Percentiles rank a stretch among this genome's conserved stretches.
Conservation (phyloP, 139 green algal species). For the Chlorella sorokiniana region DNA sequence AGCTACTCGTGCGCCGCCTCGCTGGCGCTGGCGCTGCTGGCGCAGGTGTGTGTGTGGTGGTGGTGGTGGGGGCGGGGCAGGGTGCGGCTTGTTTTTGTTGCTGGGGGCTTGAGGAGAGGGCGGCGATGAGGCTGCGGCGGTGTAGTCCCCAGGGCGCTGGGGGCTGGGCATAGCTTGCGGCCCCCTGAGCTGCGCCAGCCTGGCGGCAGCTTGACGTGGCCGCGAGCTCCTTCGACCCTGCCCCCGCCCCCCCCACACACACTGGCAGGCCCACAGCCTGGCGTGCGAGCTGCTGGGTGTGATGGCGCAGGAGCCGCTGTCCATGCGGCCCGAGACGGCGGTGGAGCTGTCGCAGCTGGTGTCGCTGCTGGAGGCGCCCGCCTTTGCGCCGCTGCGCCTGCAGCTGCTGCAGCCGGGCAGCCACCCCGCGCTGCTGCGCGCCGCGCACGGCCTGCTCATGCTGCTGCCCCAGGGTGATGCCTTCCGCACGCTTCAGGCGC, state of each 20-base stretch:
- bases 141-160: too few relatives aligned
- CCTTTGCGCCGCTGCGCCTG: constrained; percentile 91
- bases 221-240: neutral
- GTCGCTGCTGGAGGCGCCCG: constrained; percentile 89
- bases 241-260: neutral
- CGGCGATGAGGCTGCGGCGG: too few relatives aligned
- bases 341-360: constrained; percentile 86
- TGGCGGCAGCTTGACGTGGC: neutral
- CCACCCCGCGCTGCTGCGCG: constrained; percentile 74
- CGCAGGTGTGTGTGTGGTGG: constrained; percentile 34
- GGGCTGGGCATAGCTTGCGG: too few relatives aligned
- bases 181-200: too few relatives aligned
- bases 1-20: constrained; percentile 76
- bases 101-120: too few relatives aligned
- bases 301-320: constrained; percentile 16
- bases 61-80: neutral
- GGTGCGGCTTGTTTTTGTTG: neutral
- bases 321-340: constrained; percentile 22
- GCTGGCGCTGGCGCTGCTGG: constrained; percentile 88
- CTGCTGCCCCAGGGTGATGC: constrained; percentile 93
- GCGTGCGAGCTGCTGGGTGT: constrained; percentile 42
- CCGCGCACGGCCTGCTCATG: constrained; percentile 92
- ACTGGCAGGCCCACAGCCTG: constrained; percentile 62
- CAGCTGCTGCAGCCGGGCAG: constrained; percentile 82
- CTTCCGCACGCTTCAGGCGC: constrained; percentile 78